These are phyloP conservation scores for Marasmius sp. DNA, from an alignment of 1,284 basidiomycete species.

Conservation along the genomic window DNA sequence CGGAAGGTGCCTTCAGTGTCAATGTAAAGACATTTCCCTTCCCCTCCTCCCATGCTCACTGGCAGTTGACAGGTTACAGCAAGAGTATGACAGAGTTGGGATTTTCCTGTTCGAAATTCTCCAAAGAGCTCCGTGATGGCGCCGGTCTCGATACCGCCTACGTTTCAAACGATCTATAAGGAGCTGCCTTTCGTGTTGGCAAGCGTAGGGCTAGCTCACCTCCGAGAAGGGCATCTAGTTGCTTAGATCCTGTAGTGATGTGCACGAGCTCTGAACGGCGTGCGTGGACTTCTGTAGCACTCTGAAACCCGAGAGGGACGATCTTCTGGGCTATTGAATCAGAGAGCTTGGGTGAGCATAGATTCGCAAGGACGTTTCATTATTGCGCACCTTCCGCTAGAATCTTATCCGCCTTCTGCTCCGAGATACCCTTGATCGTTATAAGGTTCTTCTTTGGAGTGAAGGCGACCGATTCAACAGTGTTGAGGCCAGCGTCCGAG, in stretches of 20 bases:
- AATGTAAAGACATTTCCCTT: slow-evolving; percentile 98
- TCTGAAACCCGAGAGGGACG: slow-evolving; percentile 97
- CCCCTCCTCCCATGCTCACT: slow-evolving; percentile 96
- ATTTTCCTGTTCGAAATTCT: slow-evolving; percentile 98
- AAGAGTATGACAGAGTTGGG: slow-evolving; percentile 96
- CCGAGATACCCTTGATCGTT: slow-evolving; percentile 96
- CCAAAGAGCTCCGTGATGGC: slow-evolving; percentile 98
- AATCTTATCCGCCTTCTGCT: slow-evolving; percentile 98
- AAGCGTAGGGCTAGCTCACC: slow-evolving; percentile 48
- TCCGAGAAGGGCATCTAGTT: slow-evolving; percentile 93
- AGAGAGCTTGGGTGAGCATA: slow-evolving; percentile 2
- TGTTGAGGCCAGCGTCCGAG: slow-evolving; percentile 89
- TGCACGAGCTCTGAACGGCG: slow-evolving; percentile 95
- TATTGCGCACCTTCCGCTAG: slow-evolving; percentile 79
- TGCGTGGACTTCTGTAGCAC: slow-evolving; percentile 96
- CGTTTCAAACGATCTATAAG: slow-evolving; percentile 4
- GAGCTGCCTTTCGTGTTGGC: slow-evolving; percentile 11
- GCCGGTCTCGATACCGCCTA: slow-evolving; percentile 96
- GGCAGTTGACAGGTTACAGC: slow-evolving; percentile 98
- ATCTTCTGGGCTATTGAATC: slow-evolving; percentile 81
- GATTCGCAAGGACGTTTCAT: background rate
- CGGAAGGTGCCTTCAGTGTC: slow-evolving; percentile 99
- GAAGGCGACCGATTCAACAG: slow-evolving; percentile 95
- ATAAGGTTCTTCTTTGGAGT: slow-evolving; percentile 94
- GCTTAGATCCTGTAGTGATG: slow-evolving; percentile 96